Evolutionary conservation across 2,329 filamentous ascomycete species (phyloP), one percentile per base, ranked within the genome.

Genomic region (Phaeophleospora eucalypticola): DNA sequence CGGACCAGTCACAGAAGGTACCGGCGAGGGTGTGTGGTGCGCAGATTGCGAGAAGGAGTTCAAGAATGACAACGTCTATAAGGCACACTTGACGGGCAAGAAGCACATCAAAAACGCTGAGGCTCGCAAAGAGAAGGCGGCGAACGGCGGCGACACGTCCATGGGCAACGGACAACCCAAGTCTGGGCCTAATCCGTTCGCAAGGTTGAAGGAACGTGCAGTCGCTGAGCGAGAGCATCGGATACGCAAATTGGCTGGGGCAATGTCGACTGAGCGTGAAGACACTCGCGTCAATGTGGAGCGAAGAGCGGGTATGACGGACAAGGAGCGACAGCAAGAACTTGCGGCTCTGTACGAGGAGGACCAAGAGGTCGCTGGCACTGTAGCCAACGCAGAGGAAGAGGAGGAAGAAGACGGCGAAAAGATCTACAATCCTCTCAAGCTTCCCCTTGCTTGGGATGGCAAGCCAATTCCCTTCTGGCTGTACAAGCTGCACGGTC

Each of bases 391-490:
- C 37, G 80, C 79, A 0, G 83, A 84, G 1, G 70, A 73, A 0
- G 82, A 82, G 9, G 86, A 89, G 0, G 86, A 83, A 33, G 67
- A 68, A 36, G 64, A 61, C 42, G 87, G 91, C 36, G 89, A 95
- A 55, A 90, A 84, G 65, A 87, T 97, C 49, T 96, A 97, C 76
- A 98, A 98, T 67, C 93, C 93, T 0, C 78, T 98, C 56, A 98
- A 98, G 65, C 77, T 98, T 2, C 93, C 93, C 0, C 78, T 98
- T 6, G 91, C 89, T 2, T 98, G 94, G 94, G 93, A 98, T 58
- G 93, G 94, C 59, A 98, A 98, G 65, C 93, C 94, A 0, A 98
- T 98, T 60, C 93, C 94, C 0, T 98, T 93, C 74, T 98, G 93
- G 93, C 79, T 98, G 14, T 98, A 97, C 76, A 93, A 96, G 59